Conservation (phyloP, 2,329 filamentous ascomycete species). For the Apiospora malaysiana region DNA sequence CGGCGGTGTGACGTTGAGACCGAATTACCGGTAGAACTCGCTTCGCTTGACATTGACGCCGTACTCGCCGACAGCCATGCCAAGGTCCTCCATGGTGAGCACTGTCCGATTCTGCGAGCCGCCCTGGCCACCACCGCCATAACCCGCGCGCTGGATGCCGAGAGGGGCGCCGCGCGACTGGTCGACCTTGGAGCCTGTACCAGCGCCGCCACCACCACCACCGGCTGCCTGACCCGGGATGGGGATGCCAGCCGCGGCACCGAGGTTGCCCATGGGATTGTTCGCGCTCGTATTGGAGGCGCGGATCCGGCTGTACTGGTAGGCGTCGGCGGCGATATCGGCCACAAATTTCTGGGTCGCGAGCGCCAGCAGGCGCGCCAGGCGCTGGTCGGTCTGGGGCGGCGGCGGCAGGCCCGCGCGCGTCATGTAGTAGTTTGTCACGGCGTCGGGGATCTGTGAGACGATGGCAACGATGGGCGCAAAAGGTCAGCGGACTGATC, state of each 20-base stretch:
- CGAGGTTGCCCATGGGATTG: constrained; percentile 88
- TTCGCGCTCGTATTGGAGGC: constrained; percentile 87
- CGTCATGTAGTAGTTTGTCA: constrained; percentile 97
- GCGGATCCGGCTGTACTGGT: constrained; percentile 95
- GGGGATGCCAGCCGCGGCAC: constrained; percentile 73
- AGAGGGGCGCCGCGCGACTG: constrained; percentile 65
- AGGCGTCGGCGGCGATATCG: constrained; percentile 95
- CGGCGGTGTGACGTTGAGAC: background rate
- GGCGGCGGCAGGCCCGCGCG: constrained; percentile 93
- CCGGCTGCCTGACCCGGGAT: constrained; percentile 65
- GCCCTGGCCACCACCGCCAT: constrained; percentile 86
- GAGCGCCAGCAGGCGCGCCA: constrained; percentile 90
- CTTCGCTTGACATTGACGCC: constrained; percentile 97
- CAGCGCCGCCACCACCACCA: constrained; percentile 69
- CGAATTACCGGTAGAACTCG: constrained; percentile 84
- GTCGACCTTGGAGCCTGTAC: constrained; percentile 59
- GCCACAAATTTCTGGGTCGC: constrained; percentile 99
- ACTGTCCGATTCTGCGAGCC: constrained; percentile 91
- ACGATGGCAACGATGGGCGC: background rate
- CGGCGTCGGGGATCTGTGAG: constrained; percentile 88
- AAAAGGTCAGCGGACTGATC: constrained; percentile 18
- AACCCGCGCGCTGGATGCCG: constrained; percentile 79
- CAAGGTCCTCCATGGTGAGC: constrained; percentile 97
- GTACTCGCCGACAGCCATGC: constrained; percentile 97
- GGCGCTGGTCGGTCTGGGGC: constrained; percentile 85